These are phyloP conservation scores for Mortierella sp. DNA, from an alignment of 371 early-diverging fungal species.

Conservation along the genomic window DNA sequence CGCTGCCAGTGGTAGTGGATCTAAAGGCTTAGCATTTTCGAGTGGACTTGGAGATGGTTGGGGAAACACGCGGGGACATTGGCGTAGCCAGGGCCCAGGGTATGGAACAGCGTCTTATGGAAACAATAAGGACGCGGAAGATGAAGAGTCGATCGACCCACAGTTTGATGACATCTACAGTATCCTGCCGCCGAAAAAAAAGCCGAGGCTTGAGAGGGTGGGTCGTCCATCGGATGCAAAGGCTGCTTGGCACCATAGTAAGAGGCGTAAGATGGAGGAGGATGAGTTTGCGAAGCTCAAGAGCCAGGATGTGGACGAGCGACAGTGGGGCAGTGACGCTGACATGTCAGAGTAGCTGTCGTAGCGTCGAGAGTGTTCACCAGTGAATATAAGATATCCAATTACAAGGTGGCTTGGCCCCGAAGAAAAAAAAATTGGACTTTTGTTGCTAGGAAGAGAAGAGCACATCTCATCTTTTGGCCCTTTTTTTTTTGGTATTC, in stretches of 20 bases:
- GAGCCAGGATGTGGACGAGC: slow-evolving; percentile 9
- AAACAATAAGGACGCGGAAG: background rate
- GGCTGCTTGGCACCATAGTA: slow-evolving; percentile 50
- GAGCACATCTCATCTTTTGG: background rate
- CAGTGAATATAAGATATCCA: too few species aligned
- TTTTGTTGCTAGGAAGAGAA: too few species aligned
- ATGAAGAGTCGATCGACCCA: slow-evolving; percentile 31
- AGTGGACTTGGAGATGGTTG: background rate
- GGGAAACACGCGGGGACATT: background rate
- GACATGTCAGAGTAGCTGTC: slow-evolving; percentile 42
- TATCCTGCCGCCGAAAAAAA: slow-evolving; percentile 44
- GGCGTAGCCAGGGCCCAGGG: background rate
- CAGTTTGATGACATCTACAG: slow-evolving; percentile 52
- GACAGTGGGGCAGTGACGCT: slow-evolving; percentile 23
- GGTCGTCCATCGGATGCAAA: slow-evolving; percentile 44
- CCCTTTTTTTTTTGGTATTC: background rate
- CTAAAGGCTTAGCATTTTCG: background rate
- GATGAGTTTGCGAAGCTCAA: slow-evolving; percentile 32
- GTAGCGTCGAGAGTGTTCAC: background rate
- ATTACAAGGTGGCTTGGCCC: too few species aligned
- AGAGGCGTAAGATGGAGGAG: slow-evolving; percentile 39
- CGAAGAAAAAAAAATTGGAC: too few species aligned
- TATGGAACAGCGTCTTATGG: too few species aligned
- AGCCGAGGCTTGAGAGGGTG: slow-evolving; percentile 41
- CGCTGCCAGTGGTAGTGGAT: background rate